Base-by-base conservation (phyloP, 2,329 filamentous ascomycete genomes). In the Cercospora nicotianae region DNA sequence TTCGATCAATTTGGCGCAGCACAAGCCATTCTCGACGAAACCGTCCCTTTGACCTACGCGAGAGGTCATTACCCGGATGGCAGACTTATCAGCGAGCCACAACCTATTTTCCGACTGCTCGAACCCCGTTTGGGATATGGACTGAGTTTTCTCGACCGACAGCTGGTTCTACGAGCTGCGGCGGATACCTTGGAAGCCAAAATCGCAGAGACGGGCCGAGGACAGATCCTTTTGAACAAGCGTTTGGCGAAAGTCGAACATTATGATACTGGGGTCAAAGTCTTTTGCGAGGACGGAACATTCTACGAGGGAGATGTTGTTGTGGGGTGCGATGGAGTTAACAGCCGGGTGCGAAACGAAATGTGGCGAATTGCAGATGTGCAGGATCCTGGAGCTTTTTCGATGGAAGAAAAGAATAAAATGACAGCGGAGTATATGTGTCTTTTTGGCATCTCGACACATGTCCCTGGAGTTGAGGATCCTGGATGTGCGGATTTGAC, bases 1-100 rank as follows among this genome's bases (percentile, higher is more conserved):
- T 72, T 86, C 0, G 84, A 86, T 61, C 86, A 87, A 72, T 72
- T 87, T 0, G 84, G 83, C 0, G 70, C 70, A 16, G 68, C 61
- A 13, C 63, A 71, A 63, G 70, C 66, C 5, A 68, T 70, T 31
- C 62, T 70, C 13, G 70, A 70, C 45, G 36, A 65, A 10, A 68
- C 68, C 6, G 62, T 55, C 6, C 63, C 70, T 5, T 59, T 70
- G 7, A 42, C 48, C 13, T 55, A 33, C 16, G 26, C 48, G 3
- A 28, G 42, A 26, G 53, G 58, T 13, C 63, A 66, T 18, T 53
- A 61, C 8, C 28, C 45, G 36, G 60, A 71, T 45, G 67, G 67
- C 1, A 63, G 60, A 23, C 55, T 64, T 3, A 63, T 69, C 51
- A 39, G 42, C 12, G 58, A 67, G 7, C 53, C 63, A 9, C 30